Evolutionary conservation across 768 basidiomycete species (phyloP).

Genomic region (Fibroporia radiculosa): DNA sequence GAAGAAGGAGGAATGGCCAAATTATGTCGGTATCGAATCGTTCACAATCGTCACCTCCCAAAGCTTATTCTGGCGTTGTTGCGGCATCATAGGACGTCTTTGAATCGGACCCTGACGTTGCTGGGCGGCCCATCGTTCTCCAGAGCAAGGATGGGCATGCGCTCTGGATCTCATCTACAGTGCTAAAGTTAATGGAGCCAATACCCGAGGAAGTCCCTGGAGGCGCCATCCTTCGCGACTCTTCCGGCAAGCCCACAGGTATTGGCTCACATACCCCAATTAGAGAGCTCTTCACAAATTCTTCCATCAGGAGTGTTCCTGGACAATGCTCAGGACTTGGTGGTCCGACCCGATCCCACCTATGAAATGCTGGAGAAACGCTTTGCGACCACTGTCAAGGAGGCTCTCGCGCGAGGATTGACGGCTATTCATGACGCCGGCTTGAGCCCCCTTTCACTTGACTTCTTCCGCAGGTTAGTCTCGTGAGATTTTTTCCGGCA

Average conservation of each 20-base stretch:
- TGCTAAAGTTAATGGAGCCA: conserved; percentile 49
- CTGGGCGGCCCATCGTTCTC: conserved; percentile 64
- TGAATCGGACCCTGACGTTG: conserved; percentile 60
- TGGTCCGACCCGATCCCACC: conserved; percentile 56
- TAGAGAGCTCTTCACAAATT: not conserved
- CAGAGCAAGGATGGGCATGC: conserved; percentile 88
- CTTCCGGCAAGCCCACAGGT: conserved; percentile 65
- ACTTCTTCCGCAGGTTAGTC: conserved; percentile 62
- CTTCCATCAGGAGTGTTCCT: conserved; percentile 53
- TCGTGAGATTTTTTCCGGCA: too few relatives aligned
- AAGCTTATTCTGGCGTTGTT: not conserved
- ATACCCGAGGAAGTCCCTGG: conserved; percentile 71
- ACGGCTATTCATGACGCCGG: conserved; percentile 87
- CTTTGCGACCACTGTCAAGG: conserved; percentile 54
- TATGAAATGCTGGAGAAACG: conserved; percentile 52
- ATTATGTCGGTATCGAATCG: conserved; percentile 41
- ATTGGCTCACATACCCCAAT: conserved; percentile 13
- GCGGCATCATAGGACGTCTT: conserved; percentile 49
- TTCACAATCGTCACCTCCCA: not conserved
- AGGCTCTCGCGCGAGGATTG: conserved; percentile 66
- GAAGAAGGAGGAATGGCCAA: conserved; percentile 55
- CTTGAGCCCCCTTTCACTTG: conserved; percentile 56
- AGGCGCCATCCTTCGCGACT: conserved; percentile 70
- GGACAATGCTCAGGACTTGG: conserved; percentile 80
- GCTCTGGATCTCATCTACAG: conserved; percentile 70